Conservation (phyloP, 2,329 filamentous ascomycete species). For the Emergomyces pasteurianus region DNA sequence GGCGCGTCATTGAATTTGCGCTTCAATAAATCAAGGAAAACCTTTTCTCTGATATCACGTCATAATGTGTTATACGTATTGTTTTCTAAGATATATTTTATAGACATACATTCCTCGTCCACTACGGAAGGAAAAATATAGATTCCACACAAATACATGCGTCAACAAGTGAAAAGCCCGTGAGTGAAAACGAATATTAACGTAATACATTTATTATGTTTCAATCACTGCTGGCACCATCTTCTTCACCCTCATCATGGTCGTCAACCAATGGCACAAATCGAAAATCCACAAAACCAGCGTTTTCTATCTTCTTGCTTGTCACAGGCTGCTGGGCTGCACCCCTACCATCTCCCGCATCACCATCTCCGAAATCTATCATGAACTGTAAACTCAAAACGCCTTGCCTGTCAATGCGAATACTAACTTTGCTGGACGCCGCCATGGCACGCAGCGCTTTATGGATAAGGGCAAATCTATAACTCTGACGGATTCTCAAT, state of each 20-base stretch:
- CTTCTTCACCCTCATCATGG: constrained; percentile 21
- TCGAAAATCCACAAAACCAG: constrained; percentile 37
- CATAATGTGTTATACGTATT: neutral
- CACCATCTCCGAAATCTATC: constrained; percentile 66
- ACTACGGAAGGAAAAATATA: neutral
- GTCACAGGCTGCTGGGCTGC: constrained; percentile 11
- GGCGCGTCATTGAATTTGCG: neutral
- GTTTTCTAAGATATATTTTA: neutral
- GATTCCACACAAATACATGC: neutral
- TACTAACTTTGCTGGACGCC: constrained; percentile 79
- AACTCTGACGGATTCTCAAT: constrained; percentile 61
- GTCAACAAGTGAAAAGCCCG: neutral
- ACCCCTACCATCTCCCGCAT: constrained; percentile 13
- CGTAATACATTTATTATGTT: neutral
- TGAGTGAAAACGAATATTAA: neutral
- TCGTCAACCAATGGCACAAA: constrained; percentile 36
- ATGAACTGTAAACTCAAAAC: constrained; percentile 94
- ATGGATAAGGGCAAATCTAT: constrained; percentile 78
- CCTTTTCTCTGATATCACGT: neutral
- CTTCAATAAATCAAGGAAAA: neutral
- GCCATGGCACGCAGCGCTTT: constrained; percentile 87
- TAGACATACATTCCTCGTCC: neutral
- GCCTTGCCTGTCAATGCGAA: constrained; percentile 76
- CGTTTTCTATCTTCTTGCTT: constrained; percentile 17
- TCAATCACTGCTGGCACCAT: constrained; percentile 4